Evolutionary conservation across 2,329 filamentous ascomycete genomes (phyloP).

Genomic region (Microascus cirrosus): DNA sequence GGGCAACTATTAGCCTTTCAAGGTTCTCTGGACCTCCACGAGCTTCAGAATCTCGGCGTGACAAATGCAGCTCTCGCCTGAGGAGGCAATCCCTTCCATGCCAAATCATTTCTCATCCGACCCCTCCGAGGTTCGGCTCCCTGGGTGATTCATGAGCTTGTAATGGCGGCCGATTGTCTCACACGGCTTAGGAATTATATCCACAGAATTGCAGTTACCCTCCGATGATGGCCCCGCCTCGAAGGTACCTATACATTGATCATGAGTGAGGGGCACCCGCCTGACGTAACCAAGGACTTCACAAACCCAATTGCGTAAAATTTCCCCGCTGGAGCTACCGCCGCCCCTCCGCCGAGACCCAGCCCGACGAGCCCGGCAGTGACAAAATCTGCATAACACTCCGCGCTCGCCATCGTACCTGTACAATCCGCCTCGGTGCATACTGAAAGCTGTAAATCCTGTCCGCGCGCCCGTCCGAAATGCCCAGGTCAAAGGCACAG

Average conservation of each 20-base stretch:
- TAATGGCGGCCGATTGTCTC: background rate
- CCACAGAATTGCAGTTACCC: no score
- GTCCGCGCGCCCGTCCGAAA: background rate
- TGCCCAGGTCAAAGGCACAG: constrained; percentile 2
- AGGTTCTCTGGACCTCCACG: background rate
- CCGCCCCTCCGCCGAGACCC: background rate
- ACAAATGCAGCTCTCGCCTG: background rate
- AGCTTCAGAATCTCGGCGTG: background rate
- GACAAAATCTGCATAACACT: background rate
- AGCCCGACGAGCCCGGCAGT: background rate
- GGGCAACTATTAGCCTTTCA: background rate
- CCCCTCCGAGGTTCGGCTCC: no score
- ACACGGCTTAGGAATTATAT: no score
- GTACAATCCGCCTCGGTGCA: background rate
- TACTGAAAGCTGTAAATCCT: background rate
- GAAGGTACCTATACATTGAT: background rate
- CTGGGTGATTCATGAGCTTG: no score
- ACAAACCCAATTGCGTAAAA: background rate
- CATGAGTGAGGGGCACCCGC: background rate
- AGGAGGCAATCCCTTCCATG: no score
- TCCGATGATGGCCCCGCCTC: background rate
- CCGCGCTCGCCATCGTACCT: background rate
- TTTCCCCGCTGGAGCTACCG: background rate
- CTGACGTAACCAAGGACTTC: background rate
- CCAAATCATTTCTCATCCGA: no score